Evolutionary conservation across 345 rosid genomes (phyloP).

Genomic region (Bruguiera sexangula): DNA sequence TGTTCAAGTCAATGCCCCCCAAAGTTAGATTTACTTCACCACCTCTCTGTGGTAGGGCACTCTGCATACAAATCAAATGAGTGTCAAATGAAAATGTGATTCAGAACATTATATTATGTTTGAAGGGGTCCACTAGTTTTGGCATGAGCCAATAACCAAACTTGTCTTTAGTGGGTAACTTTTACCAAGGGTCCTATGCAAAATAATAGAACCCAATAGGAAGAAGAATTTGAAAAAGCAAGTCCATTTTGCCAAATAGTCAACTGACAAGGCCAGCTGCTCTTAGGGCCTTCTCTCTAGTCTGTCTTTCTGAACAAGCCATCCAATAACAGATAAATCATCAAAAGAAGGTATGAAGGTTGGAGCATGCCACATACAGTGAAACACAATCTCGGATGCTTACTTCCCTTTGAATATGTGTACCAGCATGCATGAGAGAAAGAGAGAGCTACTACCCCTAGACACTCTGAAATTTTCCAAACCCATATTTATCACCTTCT

Average conservation of each 20-base stretch:
- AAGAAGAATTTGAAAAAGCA: too few relatives aligned
- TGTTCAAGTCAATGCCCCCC: slow-evolving; percentile 97
- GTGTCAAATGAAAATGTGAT: background rate
- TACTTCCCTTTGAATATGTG: background rate
- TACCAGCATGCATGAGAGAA: background rate
- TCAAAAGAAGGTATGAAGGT: background rate
- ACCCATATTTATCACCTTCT: too few relatives aligned
- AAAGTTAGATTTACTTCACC: slow-evolving; percentile 94
- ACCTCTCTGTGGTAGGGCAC: slow-evolving; percentile 83
- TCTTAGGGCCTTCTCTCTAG: too few relatives aligned
- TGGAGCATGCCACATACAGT: background rate
- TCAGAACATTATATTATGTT: background rate
- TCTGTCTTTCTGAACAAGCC: background rate
- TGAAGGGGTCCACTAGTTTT: background rate
- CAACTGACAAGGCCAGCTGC: too few relatives aligned
- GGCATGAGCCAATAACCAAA: too few relatives aligned
- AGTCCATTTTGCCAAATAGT: too few relatives aligned
- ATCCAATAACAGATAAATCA: background rate
- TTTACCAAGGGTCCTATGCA: too few relatives aligned
- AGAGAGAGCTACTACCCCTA: background rate
- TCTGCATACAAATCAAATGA: slow-evolving; percentile 38
- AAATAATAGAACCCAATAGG: too few relatives aligned
- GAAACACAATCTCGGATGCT: background rate
- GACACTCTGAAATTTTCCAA: background rate
- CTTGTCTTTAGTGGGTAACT: too few relatives aligned